phyloP scores from a whole-genome alignment of 2,329 filamentous ascomycete species.

The Trichoderma koningii region DNA sequence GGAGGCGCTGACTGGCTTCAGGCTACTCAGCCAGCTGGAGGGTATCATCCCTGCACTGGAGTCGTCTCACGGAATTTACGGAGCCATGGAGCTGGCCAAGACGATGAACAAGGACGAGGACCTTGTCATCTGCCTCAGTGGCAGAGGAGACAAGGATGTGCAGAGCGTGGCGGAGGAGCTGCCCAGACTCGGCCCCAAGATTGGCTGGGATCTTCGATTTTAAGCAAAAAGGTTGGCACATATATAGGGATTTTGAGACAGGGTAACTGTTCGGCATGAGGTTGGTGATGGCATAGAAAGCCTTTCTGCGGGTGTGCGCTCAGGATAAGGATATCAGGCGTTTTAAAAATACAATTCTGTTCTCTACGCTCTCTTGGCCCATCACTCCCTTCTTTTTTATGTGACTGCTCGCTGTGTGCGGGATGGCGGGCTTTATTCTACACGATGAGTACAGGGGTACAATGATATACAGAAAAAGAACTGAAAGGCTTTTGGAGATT shows the following conservation, averaged over 20 bases:
- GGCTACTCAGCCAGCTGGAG: constrained; percentile 80
- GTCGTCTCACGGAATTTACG: constrained; percentile 88
- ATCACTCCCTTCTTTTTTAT: neutral
- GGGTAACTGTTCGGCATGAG: neutral
- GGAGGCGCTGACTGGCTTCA: constrained; percentile 85
- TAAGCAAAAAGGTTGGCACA: constrained; percentile 37
- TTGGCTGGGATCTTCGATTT: constrained; percentile 72
- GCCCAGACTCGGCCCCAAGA: constrained; percentile 82
- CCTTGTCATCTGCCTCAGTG: constrained; percentile 90
- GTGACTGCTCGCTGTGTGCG: neutral
- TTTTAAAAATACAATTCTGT: neutral
- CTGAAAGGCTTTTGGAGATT: neutral
- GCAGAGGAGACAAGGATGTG: constrained; percentile 96
- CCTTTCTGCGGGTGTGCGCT: constrained; percentile 1
- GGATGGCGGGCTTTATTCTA: constrained; percentile 24
- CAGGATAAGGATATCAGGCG: constrained; percentile 19
- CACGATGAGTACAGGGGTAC: constrained; percentile 22
- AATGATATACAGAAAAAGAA: constrained; percentile 28
- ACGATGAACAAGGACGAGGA: constrained; percentile 87
- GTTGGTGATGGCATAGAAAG: neutral
- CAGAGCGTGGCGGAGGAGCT: constrained; percentile 96
- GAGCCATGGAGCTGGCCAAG: constrained; percentile 87
- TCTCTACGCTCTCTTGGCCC: neutral
- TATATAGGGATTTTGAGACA: neutral
- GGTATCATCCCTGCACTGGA: constrained; percentile 97